Conservation (phyloP, 2,329 filamentous ascomycete species). For the Alternaria sp. region DNA sequence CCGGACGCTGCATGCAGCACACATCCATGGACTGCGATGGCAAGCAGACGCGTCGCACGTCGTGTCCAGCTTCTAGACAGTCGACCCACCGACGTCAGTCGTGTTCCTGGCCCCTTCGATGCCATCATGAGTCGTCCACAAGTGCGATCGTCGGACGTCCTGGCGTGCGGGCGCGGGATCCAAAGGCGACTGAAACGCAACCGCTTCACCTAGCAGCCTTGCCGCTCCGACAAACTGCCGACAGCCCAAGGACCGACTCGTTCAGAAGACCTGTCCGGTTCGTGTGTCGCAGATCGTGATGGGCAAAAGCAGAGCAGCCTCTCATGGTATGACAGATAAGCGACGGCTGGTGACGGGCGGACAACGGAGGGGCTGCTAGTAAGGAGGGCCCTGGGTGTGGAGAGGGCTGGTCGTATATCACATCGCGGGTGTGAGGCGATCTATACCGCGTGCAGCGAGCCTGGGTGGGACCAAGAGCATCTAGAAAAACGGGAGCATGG, state of each 20-base stretch:
- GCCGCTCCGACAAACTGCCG: slow-evolving; percentile 9
- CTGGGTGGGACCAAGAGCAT: not conserved
- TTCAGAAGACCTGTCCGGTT: not conserved
- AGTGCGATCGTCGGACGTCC: not conserved
- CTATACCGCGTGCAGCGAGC: not conserved
- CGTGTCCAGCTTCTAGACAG: not conserved
- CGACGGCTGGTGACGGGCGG: slow-evolving; percentile 4
- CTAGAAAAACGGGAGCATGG: not conserved
- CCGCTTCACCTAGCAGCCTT: slow-evolving; percentile 6
- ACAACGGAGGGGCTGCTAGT: slow-evolving; percentile 15
- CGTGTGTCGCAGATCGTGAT: slow-evolving; percentile 1
- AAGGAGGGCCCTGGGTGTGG: slow-evolving; percentile 20
- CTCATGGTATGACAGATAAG: slow-evolving; percentile 22
- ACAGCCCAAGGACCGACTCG: not conserved
- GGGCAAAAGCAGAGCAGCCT: slow-evolving; percentile 28
- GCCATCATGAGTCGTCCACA: not conserved
- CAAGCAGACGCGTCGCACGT: slow-evolving; percentile 1
- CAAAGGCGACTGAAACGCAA: slow-evolving; percentile 5
- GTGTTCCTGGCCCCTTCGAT: not conserved
- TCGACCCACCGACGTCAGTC: not conserved
- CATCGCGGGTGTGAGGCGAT: not conserved
- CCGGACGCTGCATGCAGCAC: not conserved
- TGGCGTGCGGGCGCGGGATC: not conserved
- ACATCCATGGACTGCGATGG: not conserved
- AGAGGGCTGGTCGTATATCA: slow-evolving; percentile 4